These are phyloP conservation scores for Blastobotrys attinorum DNA, from an alignment of 805 yeast genomes.

Conservation along the genomic window DNA sequence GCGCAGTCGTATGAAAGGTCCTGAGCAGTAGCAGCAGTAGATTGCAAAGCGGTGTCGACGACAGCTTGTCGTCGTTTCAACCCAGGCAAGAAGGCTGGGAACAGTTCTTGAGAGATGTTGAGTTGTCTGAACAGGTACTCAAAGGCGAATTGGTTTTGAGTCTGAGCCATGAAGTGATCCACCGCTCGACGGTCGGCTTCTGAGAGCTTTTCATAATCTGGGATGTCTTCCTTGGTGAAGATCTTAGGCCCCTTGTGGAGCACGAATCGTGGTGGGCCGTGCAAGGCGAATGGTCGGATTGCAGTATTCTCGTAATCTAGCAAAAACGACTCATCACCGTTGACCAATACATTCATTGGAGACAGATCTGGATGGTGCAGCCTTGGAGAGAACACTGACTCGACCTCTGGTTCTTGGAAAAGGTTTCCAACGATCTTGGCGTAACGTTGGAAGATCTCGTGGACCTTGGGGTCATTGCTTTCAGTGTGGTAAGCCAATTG, in stretches of 20 bases:
- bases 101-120: slow-evolving; percentile 34
- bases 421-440: slow-evolving; percentile 48
- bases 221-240: slow-evolving; percentile 68
- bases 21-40: slow-evolving; percentile 19
- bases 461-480: slow-evolving; percentile 42
- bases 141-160: slow-evolving; percentile 88
- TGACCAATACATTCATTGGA: slow-evolving; percentile 73
- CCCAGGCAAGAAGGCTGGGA: slow-evolving; percentile 75
- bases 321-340: slow-evolving; percentile 36
- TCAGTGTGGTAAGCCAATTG: slow-evolving; percentile 55
- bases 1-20: slow-evolving; percentile 27
- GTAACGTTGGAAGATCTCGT: slow-evolving; percentile 56
- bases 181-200: slow-evolving; percentile 74
- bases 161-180: slow-evolving; percentile 77
- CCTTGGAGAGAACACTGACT: slow-evolving; percentile 61
- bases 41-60: slow-evolving; percentile 23
- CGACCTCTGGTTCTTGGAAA: slow-evolving; percentile 40
- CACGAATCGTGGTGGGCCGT: slow-evolving; percentile 73
- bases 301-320: slow-evolving; percentile 78
- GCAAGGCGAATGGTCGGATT: slow-evolving; percentile 74
- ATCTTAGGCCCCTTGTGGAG: slow-evolving; percentile 85
- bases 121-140: slow-evolving; percentile 64
- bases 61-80: slow-evolving; percentile 44
- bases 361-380: slow-evolving; percentile 77
- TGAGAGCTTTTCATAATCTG: slow-evolving; percentile 55